phyloP scores from a whole-genome alignment of 2,329 filamentous ascomycete genomes.

The Fusarium metavorans region DNA sequence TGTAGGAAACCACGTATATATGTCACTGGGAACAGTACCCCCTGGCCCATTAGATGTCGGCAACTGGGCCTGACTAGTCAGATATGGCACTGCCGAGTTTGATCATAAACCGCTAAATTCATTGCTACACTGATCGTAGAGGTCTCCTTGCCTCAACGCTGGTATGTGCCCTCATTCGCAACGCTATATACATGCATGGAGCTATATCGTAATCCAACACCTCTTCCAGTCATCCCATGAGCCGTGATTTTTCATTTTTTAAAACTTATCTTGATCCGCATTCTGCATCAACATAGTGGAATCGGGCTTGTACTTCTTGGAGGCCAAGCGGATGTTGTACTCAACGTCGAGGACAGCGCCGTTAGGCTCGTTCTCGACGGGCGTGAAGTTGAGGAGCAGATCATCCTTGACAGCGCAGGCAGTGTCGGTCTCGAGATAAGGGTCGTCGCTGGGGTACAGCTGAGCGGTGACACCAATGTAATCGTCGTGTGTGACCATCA shows the following conservation, averaged over 20 bases:
- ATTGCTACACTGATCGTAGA: not conserved
- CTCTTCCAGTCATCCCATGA: not conserved
- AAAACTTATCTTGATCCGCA: conserved; percentile 45
- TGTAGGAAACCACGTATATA: not conserved
- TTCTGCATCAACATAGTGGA: conserved; percentile 46
- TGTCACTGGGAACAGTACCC: not conserved
- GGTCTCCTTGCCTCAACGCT: not conserved
- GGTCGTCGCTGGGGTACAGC: conserved; percentile 77
- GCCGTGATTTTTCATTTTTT: not conserved
- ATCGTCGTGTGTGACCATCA: conserved; percentile 69
- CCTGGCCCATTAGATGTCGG: not conserved
- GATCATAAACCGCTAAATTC: not conserved
- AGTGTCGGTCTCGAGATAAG: conserved; percentile 66
- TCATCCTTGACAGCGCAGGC: conserved; percentile 68
- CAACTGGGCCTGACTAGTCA: not conserved
- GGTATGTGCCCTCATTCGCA: not conserved
- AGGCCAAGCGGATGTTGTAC: conserved; percentile 58
- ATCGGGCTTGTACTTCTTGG: conserved; percentile 58
- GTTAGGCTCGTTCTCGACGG: conserved; percentile 53
- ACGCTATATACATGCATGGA: not conserved
- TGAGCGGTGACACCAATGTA: conserved; percentile 81
- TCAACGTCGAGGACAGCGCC: conserved; percentile 53
- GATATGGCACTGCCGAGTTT: not conserved
- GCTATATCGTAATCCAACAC: not conserved
- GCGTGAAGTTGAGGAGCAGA: conserved; percentile 63